Conservation (phyloP, 2,329 filamentous ascomycete genomes). For the Orbilia javanica region DNA sequence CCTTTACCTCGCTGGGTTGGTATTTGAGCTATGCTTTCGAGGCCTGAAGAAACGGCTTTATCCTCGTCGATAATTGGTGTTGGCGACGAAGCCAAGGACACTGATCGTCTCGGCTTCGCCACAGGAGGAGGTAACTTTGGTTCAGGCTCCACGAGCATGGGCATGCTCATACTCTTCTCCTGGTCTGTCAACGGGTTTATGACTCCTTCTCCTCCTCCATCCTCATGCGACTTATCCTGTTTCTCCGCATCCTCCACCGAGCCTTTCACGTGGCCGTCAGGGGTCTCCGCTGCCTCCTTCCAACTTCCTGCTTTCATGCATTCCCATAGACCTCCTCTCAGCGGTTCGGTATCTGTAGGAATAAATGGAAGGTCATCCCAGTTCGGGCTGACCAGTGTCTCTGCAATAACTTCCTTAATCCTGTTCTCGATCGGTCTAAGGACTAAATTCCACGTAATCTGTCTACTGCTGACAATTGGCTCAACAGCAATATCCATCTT, state of each 20-base stretch:
- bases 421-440: conserved; percentile 92
- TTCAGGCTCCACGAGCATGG: conserved; percentile 63
- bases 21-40: conserved; percentile 51
- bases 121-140: conserved; percentile 59
- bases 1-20: conserved; percentile 49
- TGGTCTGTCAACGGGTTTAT: conserved; percentile 53
- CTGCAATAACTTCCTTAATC: conserved; percentile 92
- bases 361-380: conserved; percentile 97
- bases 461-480: conserved; percentile 91
- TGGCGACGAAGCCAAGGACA: conserved; percentile 20
- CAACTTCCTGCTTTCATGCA: conserved; percentile 61
- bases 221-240: conserved; percentile 61
- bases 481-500: conserved; percentile 95
- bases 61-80: conserved; percentile 42
- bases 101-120: conserved; percentile 26
- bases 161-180: conserved; percentile 64
- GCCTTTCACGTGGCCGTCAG: conserved; percentile 61
- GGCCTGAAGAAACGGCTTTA: conserved; percentile 47
- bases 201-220: conserved; percentile 53
- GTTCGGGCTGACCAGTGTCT: conserved; percentile 90
- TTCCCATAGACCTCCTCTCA: conserved; percentile 86
- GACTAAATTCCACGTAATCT: conserved; percentile 94
- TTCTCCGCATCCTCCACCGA: conserved; percentile 63
- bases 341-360: conserved; percentile 80
- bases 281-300: conserved; percentile 57